phyloP scores from a whole-genome alignment of 2,329 filamentous ascomycete species.

The Daldinia eschscholtzii region DNA sequence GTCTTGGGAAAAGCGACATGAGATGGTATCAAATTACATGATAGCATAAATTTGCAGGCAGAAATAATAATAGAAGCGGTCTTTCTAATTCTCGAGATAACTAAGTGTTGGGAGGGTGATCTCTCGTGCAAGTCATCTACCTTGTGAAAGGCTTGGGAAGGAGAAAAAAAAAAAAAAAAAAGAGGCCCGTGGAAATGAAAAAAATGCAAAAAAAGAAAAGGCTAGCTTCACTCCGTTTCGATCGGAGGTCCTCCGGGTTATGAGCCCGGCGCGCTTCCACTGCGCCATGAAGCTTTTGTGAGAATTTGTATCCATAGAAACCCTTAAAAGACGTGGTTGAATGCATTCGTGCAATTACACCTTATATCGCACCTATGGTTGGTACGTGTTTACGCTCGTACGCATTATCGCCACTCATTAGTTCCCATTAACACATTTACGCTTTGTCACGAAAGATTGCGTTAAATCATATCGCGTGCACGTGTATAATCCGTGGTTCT shows the following conservation, averaged over 20 bases:
- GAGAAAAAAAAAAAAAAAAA: neutral
- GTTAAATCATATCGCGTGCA: neutral
- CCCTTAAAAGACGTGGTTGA: neutral
- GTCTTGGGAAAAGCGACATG: neutral
- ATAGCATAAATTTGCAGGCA: neutral
- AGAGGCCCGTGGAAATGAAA: neutral
- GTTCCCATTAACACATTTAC: neutral
- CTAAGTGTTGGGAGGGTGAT: neutral
- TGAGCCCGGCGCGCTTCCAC: slow-evolving; percentile 31
- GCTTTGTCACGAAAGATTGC: neutral
- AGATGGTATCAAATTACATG: neutral
- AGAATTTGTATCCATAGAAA: neutral
- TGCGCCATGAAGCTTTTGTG: slow-evolving; percentile 29
- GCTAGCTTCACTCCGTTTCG: slow-evolving; percentile 32
- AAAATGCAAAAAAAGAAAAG: neutral
- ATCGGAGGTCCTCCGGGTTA: slow-evolving; percentile 35
- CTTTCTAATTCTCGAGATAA: too few species aligned
- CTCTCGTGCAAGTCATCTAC: neutral
- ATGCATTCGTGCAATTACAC: neutral
- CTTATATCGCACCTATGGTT: neutral
- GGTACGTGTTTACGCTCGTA: neutral
- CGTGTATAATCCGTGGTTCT: neutral
- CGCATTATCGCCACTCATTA: neutral
- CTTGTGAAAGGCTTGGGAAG: neutral
- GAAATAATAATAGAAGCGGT: neutral